Evolutionary conservation across 2,329 filamentous ascomycete species (phyloP), one percentile per base, ranked within the genome.

Genomic region (Hypomyces perniciosus): DNA sequence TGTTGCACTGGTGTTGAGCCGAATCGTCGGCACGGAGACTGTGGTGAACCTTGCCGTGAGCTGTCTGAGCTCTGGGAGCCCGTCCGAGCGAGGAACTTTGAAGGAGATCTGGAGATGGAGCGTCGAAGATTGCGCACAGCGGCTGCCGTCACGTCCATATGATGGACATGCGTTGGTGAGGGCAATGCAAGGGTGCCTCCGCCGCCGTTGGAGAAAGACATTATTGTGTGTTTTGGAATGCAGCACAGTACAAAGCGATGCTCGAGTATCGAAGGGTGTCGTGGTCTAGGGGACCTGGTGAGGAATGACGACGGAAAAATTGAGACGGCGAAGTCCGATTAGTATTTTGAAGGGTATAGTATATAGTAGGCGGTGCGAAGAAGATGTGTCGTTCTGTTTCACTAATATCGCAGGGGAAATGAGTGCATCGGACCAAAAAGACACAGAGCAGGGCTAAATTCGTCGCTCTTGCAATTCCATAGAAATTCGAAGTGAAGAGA

Each of bases 81-180:
- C 42, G 72, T 67, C 56, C 76, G 74, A 46, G 69, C 66, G 34
- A 95, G 73, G 51, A 93, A 92, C 68, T 93, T 95, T 31, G 92
- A 96, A 8, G 92, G 92, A n/a, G 92, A 96, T 61, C 90, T 82
- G 51, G 91, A 96, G 56, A 96, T 77, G 28, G 92, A 96, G 60
- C 90, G 87, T 57, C 91, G 81, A 52, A 96, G 76, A 62, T 90
- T 88, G 64, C 89, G 82, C 56, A 96, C 87, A 53, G 88, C 85
- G 46, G 88, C 84, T 55, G 87, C 20, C 20, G 20, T 85, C 57
- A 89, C 83, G 72, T 95, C 88, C 61, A 92, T 86, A 69, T 88
- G 85, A 67, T 89, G 88, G 55, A 83, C 82, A 62, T 88, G 84
- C 44, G 88, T 92, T 52, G 92, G 91, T 55, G 91, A 96, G 57